Conservation (phyloP, 768 basidiomycete species). For the Lactifluus piperatus region DNA sequence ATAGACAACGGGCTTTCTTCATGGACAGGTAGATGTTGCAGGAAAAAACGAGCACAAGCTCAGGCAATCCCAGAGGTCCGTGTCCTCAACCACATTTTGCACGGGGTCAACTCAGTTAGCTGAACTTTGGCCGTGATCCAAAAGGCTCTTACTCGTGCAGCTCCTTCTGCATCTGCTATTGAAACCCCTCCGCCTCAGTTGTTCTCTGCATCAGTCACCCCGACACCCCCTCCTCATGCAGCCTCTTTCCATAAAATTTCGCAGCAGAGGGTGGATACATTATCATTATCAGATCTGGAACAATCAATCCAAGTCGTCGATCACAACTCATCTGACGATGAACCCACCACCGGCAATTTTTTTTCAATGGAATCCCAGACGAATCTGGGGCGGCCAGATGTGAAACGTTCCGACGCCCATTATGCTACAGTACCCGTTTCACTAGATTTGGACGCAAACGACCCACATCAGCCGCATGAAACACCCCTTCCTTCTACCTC, state of each 20-base stretch:
- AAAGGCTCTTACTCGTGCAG: background rate
- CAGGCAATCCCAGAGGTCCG: conserved; percentile 9
- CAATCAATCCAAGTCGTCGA: background rate
- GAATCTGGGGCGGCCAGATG: background rate
- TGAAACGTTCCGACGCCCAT: background rate
- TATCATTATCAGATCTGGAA: background rate
- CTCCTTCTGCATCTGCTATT: background rate
- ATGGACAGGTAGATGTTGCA: conserved; percentile 30
- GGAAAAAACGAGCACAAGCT: conserved; percentile 15
- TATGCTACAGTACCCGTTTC: too few species aligned
- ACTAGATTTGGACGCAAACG: background rate
- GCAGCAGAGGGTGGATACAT: background rate
- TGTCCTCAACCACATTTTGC: background rate
- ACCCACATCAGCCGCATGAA: background rate
- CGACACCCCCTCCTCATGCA: background rate
- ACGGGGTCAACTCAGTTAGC: background rate
- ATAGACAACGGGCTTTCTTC: conserved; percentile 20
- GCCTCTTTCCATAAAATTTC: background rate
- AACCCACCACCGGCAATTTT: background rate
- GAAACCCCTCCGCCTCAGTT: background rate
- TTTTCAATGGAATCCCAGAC: background rate
- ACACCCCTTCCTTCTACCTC: background rate
- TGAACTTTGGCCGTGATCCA: background rate
- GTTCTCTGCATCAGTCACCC: background rate
- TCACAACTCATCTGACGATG: background rate